Evolutionary conservation across 2,329 filamentous ascomycete genomes (phyloP), one percentile per base, ranked within the genome.

Genomic region (Boeremia lycopersici): DNA sequence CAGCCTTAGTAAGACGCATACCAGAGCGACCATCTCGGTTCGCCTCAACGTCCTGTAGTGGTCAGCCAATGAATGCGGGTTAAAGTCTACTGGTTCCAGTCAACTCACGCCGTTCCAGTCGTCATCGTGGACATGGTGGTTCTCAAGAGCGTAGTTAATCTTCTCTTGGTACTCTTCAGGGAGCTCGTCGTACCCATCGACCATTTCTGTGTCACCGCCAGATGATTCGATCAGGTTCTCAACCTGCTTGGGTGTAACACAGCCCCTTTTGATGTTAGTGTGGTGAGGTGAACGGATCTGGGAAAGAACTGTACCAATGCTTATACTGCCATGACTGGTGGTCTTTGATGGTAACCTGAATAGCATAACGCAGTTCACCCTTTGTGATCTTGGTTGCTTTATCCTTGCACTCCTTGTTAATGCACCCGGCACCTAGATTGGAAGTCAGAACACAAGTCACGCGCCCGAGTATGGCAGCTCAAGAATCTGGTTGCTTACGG

Each of bases 131-230:
- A 98, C 88, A 66, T 95, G 90, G 23, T 91, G 91, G 71, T 93
- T 83, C 54, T 83, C 81, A 23, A 97, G 74, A 46, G 89, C 90
- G 40, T 83, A 83, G 45, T 83, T 81, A 61, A 97, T 79, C 79
- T 95, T 96, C 39, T 84, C 84, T 74, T 93, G 86, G 1, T 85
- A 66, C 2, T 91, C 88, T 0, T 81, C 77, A 33, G 86, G 77
- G 3, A 96, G 76, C 59, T 95, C 91, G 19, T 96, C 91, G 60
- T 84, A 96, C 55, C 91, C 91, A 70, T 96, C 91, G 51, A 97
- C 80, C 56, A 84, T 76, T 39, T 89, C 84, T 64, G 85, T 84
- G 56, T 92, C 83, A 17, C 76, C 77, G 6, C 77, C 78, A 58
- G 86, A 81, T 7, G 78, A 73, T 6, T 86, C 81, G 55, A 87